phyloP scores from a whole-genome alignment of 169 alveolate genomes.

The Cyclospora cayetanensis region DNA sequence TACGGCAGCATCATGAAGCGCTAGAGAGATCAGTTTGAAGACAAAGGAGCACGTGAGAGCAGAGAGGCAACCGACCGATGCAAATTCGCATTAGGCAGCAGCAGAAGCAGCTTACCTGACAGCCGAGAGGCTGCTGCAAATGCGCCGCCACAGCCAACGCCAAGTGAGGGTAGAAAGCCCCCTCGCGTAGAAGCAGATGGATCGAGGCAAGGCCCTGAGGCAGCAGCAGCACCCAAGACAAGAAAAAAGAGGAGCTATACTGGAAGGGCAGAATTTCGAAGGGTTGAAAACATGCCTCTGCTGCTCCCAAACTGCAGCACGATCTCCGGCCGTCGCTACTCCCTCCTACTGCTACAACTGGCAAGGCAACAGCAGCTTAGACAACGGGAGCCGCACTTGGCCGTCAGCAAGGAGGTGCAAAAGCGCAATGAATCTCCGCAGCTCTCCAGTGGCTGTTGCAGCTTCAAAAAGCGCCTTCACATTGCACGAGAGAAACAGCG shows the following conservation, averaged over 20 bases:
- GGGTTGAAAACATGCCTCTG: too few species aligned
- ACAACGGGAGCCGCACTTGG: slow-evolving; percentile 7
- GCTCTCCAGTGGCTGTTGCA: not conserved
- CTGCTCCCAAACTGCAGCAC: too few species aligned
- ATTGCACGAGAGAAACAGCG: not conserved
- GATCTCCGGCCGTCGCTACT: not conserved
- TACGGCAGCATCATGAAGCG: too few species aligned
- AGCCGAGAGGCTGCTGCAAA: slow-evolving; percentile 57
- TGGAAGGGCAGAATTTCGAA: too few species aligned
- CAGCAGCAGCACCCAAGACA: not conserved
- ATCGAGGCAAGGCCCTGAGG: not conserved
- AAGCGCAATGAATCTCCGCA: slow-evolving; percentile 47
- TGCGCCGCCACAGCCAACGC: slow-evolving; percentile 66
- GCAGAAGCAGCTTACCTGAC: slow-evolving; percentile 61
- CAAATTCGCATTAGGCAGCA: not conserved
- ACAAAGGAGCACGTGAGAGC: too few species aligned
- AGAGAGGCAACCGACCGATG: too few species aligned
- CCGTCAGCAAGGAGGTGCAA: slow-evolving; percentile 64
- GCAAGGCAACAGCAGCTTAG: slow-evolving; percentile 17
- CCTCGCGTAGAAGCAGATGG: slow-evolving; percentile 34
- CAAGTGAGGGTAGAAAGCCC: slow-evolving; percentile 67
- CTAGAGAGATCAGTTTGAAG: too few species aligned
- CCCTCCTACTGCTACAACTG: slow-evolving; percentile 25
- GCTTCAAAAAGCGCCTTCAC: not conserved
- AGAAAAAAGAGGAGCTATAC: not conserved